A percentile compares a stretch with the other conserved stretches of the same genome.
Evolutionary conservation across 2,329 filamentous ascomycete species (phyloP).

Genomic region (Phoma sp.): DNA sequence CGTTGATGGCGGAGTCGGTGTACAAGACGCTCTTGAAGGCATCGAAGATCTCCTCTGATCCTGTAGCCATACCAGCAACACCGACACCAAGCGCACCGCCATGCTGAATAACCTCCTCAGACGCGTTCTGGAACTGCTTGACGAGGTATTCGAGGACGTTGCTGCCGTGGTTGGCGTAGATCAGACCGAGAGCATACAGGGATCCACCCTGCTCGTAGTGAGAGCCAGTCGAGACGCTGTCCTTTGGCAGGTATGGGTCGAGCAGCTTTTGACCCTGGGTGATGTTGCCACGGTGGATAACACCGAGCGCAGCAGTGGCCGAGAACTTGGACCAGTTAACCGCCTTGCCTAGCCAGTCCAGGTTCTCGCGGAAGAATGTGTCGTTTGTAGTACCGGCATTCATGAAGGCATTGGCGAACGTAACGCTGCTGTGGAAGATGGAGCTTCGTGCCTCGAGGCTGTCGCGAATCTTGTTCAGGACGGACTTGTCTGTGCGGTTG

Average conservation of each 20-base stretch:
- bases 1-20: constrained; percentile 93
- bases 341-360: constrained; percentile 97
- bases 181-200: constrained; percentile 91
- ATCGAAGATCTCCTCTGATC: constrained; percentile 87
- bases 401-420: constrained; percentile 99
- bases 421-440: constrained; percentile 97
- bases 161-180: constrained; percentile 96
- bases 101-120: constrained; percentile 94
- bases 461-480: constrained; percentile 95
- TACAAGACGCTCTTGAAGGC: constrained; percentile 89
- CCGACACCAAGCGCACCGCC: constrained; percentile 93
- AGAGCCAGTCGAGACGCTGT: constrained; percentile 75
- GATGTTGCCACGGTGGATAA: constrained; percentile 95
- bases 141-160: constrained; percentile 84
- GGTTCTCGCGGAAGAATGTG: constrained; percentile 96
- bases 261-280: constrained; percentile 91
- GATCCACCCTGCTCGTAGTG: constrained; percentile 96
- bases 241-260: constrained; percentile 89
- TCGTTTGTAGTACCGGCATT: constrained; percentile 98
- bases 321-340: constrained; percentile 99
- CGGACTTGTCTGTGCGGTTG: constrained; percentile 88
- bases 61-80: constrained; percentile 97
- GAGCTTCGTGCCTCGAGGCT: constrained; percentile 95
- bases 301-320: constrained; percentile 91
- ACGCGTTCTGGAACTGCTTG: constrained; percentile 74